Percentiles rank a stretch among this genome's conserved stretches.
These are phyloP conservation scores for Artemisia argyi DNA, from an alignment of 129 eudicot species.

Conservation along the genomic window DNA sequence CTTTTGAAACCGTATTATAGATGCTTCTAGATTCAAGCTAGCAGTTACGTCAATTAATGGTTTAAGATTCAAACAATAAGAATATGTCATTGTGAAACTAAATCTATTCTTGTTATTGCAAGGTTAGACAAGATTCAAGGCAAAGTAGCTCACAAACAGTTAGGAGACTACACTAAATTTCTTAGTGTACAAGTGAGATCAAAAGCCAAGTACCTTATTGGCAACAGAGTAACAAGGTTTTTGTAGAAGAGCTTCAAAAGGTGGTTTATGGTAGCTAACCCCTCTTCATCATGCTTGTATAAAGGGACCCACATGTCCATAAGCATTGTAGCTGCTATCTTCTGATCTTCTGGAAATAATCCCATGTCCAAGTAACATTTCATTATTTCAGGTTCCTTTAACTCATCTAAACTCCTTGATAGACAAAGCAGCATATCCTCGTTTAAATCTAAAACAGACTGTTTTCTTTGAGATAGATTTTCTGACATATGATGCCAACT, in stretches of 20 bases:
- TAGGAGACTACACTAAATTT: constrained; percentile 18
- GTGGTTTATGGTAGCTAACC: constrained; percentile 10
- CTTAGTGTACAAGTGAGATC: constrained; percentile 14
- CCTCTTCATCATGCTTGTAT: constrained; percentile 36
- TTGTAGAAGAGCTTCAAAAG: constrained; percentile 24
- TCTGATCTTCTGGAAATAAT: constrained; percentile 41
- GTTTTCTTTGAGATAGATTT: constrained; percentile 26
- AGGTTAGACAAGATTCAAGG: background rate
- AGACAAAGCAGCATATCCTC: constrained; percentile 11
- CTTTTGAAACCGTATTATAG: too few species aligned
- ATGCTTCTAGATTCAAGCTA: too few species aligned
- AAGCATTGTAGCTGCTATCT: constrained; percentile 32
- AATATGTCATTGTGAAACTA: too few species aligned
- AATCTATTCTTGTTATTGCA: too few species aligned
- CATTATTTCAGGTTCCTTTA: constrained; percentile 27
- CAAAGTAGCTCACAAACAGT: background rate
- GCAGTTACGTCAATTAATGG: too few species aligned
- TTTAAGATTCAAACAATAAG: too few species aligned
- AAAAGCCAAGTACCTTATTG: constrained; percentile 24
- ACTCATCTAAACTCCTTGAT: constrained; percentile 31
- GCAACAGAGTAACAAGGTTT: constrained; percentile 25
- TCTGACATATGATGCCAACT: constrained; percentile 22
- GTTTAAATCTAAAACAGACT: constrained; percentile 37
- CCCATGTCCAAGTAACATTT: constrained; percentile 35
- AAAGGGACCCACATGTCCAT: constrained; percentile 47